Percentiles rank a stretch among this genome's conserved stretches.
These are phyloP conservation scores for Neurospora cerealis DNA, from an alignment of 495 filamentous ascomycete genomes.

Conservation along the genomic window DNA sequence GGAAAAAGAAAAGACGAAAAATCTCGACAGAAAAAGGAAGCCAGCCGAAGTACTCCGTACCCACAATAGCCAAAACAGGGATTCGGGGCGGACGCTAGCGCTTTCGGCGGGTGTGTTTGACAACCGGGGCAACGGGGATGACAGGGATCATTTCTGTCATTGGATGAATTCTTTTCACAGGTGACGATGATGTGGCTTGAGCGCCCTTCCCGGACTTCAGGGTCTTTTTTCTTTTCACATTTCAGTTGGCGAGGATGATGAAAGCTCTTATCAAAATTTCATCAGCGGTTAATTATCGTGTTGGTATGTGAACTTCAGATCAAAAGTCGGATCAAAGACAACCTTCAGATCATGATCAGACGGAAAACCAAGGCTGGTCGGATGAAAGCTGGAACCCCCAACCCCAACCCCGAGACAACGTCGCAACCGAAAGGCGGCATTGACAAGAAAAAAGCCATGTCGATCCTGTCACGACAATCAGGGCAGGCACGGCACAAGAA, in stretches of 20 bases:
- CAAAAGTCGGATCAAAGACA: neutral
- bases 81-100: neutral
- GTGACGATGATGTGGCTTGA: conserved; percentile 7
- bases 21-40: neutral
- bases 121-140: neutral
- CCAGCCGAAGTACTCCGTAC: neutral
- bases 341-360: neutral
- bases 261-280: neutral
- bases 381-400: neutral
- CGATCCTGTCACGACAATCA: neutral
- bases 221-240: neutral
- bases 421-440: neutral
- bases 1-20: neutral
- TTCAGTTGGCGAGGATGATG: neutral
- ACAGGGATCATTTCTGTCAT: neutral
- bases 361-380: neutral
- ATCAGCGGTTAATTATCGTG: neutral
- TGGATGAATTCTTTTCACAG: conserved; percentile 7
- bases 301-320: neutral
- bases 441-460: neutral
- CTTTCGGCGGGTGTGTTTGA: neutral
- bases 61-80: neutral
- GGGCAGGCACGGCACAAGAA: neutral
- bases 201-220: neutral
- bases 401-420: neutral